Evolutionary conservation across 2,329 filamentous ascomycete genomes (phyloP).

Genomic region (Orbilia brochopaga): DNA sequence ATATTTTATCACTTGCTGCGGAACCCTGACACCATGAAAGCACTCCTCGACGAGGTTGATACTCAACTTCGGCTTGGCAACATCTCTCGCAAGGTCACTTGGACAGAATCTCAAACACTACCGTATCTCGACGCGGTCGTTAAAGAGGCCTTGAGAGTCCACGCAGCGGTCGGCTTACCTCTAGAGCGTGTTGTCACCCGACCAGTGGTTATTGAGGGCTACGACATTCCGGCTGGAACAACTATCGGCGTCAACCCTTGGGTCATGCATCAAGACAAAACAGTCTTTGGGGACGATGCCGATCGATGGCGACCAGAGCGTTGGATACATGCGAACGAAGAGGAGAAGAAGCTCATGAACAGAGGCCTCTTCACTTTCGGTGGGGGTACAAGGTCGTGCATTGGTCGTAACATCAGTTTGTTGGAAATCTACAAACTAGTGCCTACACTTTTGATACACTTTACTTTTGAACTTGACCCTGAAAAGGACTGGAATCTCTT

Average conservation of each 20-base stretch:
- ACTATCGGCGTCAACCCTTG: constrained; percentile 60
- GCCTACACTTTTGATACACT: constrained; percentile 34
- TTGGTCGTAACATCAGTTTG: constrained; percentile 53
- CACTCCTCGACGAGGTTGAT: constrained; percentile 59
- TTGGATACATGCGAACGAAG: constrained; percentile 34
- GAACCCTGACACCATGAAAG: constrained; percentile 56
- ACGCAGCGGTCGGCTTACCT: constrained; percentile 74
- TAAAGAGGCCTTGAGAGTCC: constrained; percentile 77
- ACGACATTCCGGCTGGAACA: constrained; percentile 59
- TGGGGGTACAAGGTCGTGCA: constrained; percentile 49
- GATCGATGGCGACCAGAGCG: constrained; percentile 58
- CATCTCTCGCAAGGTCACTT: constrained; percentile 53
- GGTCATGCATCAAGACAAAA: constrained; percentile 59
- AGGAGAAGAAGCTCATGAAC: constrained; percentile 45
- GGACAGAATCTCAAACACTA: constrained; percentile 60
- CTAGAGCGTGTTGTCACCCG: constrained; percentile 71
- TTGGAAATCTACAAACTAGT: constrained; percentile 54
- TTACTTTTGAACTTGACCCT: constrained; percentile 32
- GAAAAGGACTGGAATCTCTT: constrained; percentile 32
- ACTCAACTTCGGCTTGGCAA: constrained; percentile 21
- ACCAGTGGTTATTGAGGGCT: constrained; percentile 56
- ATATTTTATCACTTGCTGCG: constrained; percentile 58
- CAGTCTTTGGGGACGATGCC: constrained; percentile 60
- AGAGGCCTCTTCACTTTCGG: constrained; percentile 39
- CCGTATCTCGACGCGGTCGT: constrained; percentile 78